Percentiles rank a stretch among this genome's conserved stretches.
Evolutionary conservation across 192 early-diverging fungal species (phyloP).

Genomic region (Rhizophlyctis rosea): DNA sequence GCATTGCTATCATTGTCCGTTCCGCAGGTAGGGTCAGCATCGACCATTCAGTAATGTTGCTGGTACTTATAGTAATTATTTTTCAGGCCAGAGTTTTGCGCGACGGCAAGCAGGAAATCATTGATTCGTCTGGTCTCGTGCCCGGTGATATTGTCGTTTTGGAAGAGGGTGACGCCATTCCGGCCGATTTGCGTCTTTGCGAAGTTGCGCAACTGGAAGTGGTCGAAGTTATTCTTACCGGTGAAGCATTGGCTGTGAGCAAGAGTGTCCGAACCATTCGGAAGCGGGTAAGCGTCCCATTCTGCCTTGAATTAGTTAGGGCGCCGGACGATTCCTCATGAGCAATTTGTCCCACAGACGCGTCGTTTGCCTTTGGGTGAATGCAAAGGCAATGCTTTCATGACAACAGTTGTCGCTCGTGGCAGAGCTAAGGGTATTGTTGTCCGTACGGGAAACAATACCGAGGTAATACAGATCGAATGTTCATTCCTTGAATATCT

Average conservation of each 20-base stretch:
- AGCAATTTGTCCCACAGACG: slow-evolving; percentile 46
- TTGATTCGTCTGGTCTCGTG: slow-evolving; percentile 77
- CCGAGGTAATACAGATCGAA: slow-evolving; percentile 56
- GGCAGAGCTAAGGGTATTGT: slow-evolving; percentile 92
- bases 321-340: background rate
- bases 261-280: slow-evolving; percentile 69
- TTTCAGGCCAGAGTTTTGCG: slow-evolving; percentile 82
- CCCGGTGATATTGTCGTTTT: slow-evolving; percentile 90
- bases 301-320: background rate
- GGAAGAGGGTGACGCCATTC: slow-evolving; percentile 91
- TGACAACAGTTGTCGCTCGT: slow-evolving; percentile 87
- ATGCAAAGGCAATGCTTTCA: slow-evolving; percentile 95
- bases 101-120: slow-evolving; percentile 65
- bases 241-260: slow-evolving; percentile 80
- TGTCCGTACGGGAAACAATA: slow-evolving; percentile 78
- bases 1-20: slow-evolving; percentile 85
- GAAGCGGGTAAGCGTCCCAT: slow-evolving; percentile 50
- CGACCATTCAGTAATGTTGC: slow-evolving; percentile 9
- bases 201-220: slow-evolving; percentile 86
- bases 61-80: too few relatives aligned
- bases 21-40: slow-evolving; percentile 45
- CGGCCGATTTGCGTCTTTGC: slow-evolving; percentile 83
- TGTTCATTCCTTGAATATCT: too few relatives aligned
- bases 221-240: slow-evolving; percentile 89
- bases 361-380: slow-evolving; percentile 78